A percentile compares a stretch with the other conserved stretches of the same genome.
These are phyloP conservation scores for Aspergillus baeticus DNA, from an alignment of 495 filamentous ascomycete genomes.

Conservation along the genomic window DNA sequence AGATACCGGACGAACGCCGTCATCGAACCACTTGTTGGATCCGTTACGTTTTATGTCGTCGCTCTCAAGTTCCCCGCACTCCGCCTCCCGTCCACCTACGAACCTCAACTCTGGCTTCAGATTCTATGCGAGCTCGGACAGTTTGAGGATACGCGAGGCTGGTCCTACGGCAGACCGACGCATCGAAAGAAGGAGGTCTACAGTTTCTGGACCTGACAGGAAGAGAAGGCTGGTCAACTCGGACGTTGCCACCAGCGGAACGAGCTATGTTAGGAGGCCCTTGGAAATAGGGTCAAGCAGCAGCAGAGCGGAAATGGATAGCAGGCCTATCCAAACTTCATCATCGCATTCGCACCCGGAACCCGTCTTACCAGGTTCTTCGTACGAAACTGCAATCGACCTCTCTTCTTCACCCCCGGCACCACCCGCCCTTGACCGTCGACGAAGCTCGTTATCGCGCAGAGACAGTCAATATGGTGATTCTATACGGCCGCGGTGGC, in stretches of 20 bases:
- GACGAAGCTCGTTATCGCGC: constrained; percentile 14
- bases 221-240: constrained; percentile 38
- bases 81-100: constrained; percentile 14
- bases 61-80: constrained; percentile 19
- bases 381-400: constrained; percentile 38
- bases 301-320: constrained; percentile 20
- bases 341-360: constrained; percentile 20
- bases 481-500: constrained; percentile 69
- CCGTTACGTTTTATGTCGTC: constrained; percentile 23
- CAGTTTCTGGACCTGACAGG: constrained; percentile 32
- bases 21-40: background rate
- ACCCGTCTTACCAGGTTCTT: constrained; percentile 23
- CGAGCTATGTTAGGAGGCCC: constrained; percentile 24
- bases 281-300: constrained; percentile 17
- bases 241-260: constrained; percentile 24
- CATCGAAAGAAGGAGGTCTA: constrained; percentile 19
- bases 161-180: constrained; percentile 21
- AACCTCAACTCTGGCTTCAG: constrained; percentile 10
- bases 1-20: constrained; percentile 11
- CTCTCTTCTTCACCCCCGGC: constrained; percentile 31
- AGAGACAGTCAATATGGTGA: constrained; percentile 21
- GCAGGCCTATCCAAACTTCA: constrained; percentile 21
- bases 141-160: constrained; percentile 18
- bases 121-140: constrained; percentile 20
- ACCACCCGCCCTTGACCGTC: constrained; percentile 3